Conservation (phyloP, 2,329 filamentous ascomycete species). For the Calonectria leucothoes region DNA sequence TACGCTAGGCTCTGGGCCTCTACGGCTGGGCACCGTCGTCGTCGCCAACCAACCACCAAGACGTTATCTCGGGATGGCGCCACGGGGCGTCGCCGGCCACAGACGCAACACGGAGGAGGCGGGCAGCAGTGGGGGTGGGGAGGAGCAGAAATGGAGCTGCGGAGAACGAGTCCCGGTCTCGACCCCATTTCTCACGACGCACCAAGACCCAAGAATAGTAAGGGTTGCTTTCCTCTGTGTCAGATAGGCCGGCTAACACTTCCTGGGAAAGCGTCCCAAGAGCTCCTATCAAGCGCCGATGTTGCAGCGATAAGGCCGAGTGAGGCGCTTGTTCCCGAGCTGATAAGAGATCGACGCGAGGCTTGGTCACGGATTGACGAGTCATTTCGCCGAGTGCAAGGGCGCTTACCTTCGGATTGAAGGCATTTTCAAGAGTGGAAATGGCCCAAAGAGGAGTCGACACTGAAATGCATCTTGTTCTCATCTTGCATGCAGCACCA, state of each 20-base stretch:
- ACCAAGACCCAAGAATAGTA: neutral
- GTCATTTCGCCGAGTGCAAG: neutral
- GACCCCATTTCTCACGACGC: constrained; percentile 10
- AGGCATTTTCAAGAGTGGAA: neutral
- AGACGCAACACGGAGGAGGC: neutral
- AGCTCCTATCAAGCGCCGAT: neutral
- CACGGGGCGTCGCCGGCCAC: neutral
- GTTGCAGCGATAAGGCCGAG: constrained; percentile 11
- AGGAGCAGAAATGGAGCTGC: neutral
- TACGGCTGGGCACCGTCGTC: neutral
- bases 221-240: constrained; percentile 2
- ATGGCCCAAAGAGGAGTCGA: neutral
- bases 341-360: neutral
- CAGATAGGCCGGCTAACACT: neutral
- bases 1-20: neutral
- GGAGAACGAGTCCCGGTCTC: neutral
- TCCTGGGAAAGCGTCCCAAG: neutral
- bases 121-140: constrained; percentile 22
- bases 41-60: neutral
- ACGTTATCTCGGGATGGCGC: neutral
- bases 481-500: neutral
- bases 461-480: neutral
- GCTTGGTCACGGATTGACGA: neutral
- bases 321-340: neutral
- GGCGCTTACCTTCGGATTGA: constrained; percentile 2